Percentiles rank a stretch among this genome's conserved stretches.
phyloP scores from a whole-genome alignment of 805 yeast species.

The Candida anglica region DNA sequence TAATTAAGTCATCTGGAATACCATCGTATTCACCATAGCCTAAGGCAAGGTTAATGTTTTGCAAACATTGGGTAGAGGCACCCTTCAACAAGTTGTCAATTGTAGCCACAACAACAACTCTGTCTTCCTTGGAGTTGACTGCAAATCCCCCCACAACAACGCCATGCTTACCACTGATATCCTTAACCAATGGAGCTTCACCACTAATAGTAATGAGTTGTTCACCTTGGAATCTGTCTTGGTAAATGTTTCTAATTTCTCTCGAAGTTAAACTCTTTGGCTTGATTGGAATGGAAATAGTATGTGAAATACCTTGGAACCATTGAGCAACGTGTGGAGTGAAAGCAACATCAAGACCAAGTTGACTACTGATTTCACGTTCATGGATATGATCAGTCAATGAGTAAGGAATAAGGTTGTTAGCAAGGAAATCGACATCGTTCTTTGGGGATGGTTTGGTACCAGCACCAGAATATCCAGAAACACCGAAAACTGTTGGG shows the following conservation, averaged over 20 bases:
- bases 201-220: conserved; percentile 80
- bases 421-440: conserved; percentile 65
- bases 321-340: conserved; percentile 98
- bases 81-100: conserved; percentile 96
- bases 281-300: conserved; percentile 85
- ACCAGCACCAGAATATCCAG: conserved; percentile 99
- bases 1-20: conserved; percentile 69
- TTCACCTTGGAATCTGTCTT: conserved; percentile 85
- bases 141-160: conserved; percentile 95
- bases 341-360: conserved; percentile 80
- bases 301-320: conserved; percentile 97
- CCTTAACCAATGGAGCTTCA: conserved; percentile 90
- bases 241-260: conserved; percentile 80
- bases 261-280: conserved; percentile 63
- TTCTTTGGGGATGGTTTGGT: conserved; percentile 97
- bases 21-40: conserved; percentile 95
- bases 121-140: conserved; percentile 79
- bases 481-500: conserved; percentile 90
- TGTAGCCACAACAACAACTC: conserved; percentile 92
- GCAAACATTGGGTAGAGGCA: conserved; percentile 97
- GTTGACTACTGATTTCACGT: conserved; percentile 78
- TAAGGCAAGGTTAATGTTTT: conserved; percentile 86
- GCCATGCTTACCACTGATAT: conserved; percentile 91
- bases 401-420: conserved; percentile 92
- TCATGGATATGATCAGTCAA: conserved; percentile 97